A percentile compares a stretch with the other conserved stretches of the same genome.
Conservation (phyloP, 2,329 filamentous ascomycete genomes). For the Cordyceps pruinosa region DNA sequence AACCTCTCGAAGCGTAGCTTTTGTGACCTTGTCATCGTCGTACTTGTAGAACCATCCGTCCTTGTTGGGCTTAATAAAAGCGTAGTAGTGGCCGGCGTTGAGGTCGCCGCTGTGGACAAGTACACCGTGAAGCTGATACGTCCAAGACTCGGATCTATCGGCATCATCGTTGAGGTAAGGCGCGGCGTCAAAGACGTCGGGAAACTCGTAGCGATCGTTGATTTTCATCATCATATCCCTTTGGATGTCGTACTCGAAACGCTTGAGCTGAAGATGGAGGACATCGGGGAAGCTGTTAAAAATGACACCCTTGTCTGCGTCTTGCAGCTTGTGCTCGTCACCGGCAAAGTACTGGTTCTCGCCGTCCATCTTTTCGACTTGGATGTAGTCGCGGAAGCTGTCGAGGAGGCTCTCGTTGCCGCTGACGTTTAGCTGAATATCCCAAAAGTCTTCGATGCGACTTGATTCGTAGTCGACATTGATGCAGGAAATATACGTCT, state of each 20-base stretch:
- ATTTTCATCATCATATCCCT: constrained; percentile 99
- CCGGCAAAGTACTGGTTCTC: constrained; percentile 97
- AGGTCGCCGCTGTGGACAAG: constrained; percentile 94
- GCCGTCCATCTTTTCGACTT: constrained; percentile 93
- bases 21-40: constrained; percentile 95
- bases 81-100: constrained; percentile 97
- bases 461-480: constrained; percentile 97
- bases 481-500: constrained; percentile 98
- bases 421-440: constrained; percentile 93
- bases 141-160: constrained; percentile 81
- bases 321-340: constrained; percentile 84
- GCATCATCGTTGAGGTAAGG: constrained; percentile 83
- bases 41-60: constrained; percentile 95
- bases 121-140: constrained; percentile 89
- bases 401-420: constrained; percentile 89
- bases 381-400: constrained; percentile 93
- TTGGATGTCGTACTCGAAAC: constrained; percentile 96
- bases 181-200: constrained; percentile 73
- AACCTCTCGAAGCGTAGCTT: constrained; percentile 82
- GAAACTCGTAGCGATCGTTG: constrained; percentile 87
- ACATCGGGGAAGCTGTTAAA: constrained; percentile 94
- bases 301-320: constrained; percentile 96
- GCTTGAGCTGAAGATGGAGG: constrained; percentile 88
- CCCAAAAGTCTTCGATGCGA: constrained; percentile 95
- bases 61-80: constrained; percentile 88